Evolutionary conservation across 176 grass and related monocot genomes (phyloP).

Genomic region (Ensete ventricosum): DNA sequence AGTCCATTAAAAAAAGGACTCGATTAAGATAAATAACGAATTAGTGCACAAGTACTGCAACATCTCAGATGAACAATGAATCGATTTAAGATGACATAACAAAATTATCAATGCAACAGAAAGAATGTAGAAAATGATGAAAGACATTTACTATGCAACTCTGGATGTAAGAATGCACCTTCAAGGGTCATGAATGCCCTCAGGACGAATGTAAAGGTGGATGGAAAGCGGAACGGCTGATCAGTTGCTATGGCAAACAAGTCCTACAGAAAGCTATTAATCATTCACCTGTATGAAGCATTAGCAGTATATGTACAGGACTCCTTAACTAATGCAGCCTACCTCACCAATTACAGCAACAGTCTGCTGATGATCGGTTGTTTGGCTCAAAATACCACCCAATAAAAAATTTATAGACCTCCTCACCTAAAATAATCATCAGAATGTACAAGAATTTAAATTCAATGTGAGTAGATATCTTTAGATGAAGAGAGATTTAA

Average conservation of each 20-base stretch:
- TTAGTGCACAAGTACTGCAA: no score
- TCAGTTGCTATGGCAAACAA: slow-evolving; percentile 95
- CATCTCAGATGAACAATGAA: no score
- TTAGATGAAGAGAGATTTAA: neutral
- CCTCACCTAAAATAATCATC: slow-evolving; percentile 53
- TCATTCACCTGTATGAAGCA: slow-evolving; percentile 6
- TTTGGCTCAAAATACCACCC: slow-evolving; percentile 70
- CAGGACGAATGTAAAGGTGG: slow-evolving; percentile 91
- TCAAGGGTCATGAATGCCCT: slow-evolving; percentile 94
- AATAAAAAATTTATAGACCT: slow-evolving; percentile 91
- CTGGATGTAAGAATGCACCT: slow-evolving; percentile 37
- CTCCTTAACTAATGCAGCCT: slow-evolving; percentile 8
- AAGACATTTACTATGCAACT: slow-evolving; percentile 3
- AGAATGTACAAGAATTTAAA: neutral
- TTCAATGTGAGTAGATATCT: neutral
- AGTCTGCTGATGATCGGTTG: slow-evolving; percentile 74
- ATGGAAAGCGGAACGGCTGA: slow-evolving; percentile 96
- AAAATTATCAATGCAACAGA: no score
- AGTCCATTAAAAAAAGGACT: no score
- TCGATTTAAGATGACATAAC: no score
- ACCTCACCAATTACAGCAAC: slow-evolving; percentile 91
- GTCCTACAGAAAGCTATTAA: slow-evolving; percentile 42
- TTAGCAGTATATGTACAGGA: neutral
- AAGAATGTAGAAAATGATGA: no score
- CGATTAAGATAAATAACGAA: no score